Evolutionary conservation across 495 filamentous ascomycete genomes (phyloP), one percentile per base, ranked within the genome.

Genomic region (Baudoinia panamericana): DNA sequence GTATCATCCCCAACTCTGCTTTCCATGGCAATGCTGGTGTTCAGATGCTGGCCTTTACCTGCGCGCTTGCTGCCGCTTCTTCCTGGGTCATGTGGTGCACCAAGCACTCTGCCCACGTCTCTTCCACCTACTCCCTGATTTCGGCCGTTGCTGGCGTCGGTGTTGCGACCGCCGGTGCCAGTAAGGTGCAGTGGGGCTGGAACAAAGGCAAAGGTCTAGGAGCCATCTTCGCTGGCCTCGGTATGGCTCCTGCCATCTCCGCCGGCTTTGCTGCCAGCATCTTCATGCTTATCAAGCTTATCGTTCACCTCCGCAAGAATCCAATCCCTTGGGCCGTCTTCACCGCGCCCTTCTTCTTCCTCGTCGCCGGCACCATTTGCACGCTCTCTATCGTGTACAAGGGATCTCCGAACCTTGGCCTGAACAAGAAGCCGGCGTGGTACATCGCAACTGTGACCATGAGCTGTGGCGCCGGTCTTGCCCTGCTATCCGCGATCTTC

Each of bases 101-200:
- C 5, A 19, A 23, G 19, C 33, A 36, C 30, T 73, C 25, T 67
- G 71, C 24, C 78, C 75, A n/a, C 50, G 73, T 80, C 26, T 77
- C 73, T 0, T 76, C 77, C 5, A 82, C 76, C 2, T 72, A 80
- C 56, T 75, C 73, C 16, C 67, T 78, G 37, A 64, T 79, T 41
- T 70, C 71, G 43, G 73, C 72, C 36, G 59, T 82, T 26, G 61
- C 75, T 38, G 77, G 75, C 45, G 71, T 78, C 48, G 76, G 76
- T 25, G 64, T 80, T 48, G 76, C 73, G 0, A 54, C 71, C 15
- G 53, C 71, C 31, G 70, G 73, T n/a, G 52, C 58, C 8, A 55
- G 80, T 36, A 4, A 39, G 5, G 36, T 47, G 15, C 54, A 56
- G 13, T 83, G 78, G 78, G 65, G 56, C 18, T 75, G 72, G 63